phyloP scores from a whole-genome alignment of 2,329 filamentous ascomycete species.

The Calonectria hongkongensis region DNA sequence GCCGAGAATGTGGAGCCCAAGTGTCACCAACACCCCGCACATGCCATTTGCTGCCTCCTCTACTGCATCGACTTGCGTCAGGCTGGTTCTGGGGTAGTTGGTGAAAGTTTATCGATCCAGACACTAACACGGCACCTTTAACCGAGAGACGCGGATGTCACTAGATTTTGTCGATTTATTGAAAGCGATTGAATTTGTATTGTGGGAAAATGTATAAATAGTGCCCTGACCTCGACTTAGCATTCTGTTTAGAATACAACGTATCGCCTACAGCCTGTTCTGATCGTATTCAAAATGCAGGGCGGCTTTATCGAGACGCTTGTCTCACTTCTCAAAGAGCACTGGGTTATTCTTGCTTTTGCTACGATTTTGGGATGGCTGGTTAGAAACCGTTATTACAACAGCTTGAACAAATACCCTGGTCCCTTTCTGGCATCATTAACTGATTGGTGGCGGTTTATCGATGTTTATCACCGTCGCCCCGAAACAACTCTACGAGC shows the following conservation, averaged over 20 bases:
- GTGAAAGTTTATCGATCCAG: not conserved
- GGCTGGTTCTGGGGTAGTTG: constrained; percentile 14
- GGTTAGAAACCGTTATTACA: constrained; percentile 60
- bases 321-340: constrained; percentile 40
- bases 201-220: constrained; percentile 3
- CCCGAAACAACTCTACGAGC: constrained; percentile 80
- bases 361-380: constrained; percentile 40
- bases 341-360: constrained; percentile 47
- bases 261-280: not conserved
- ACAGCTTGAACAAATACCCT: constrained; percentile 82
- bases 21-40: not conserved
- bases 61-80: not conserved
- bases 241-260: not conserved
- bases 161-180: not conserved
- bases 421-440: constrained; percentile 81
- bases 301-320: constrained; percentile 49
- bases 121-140: constrained; percentile 9
- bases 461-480: constrained; percentile 78
- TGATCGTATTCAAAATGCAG: constrained; percentile 49
- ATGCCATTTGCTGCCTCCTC: constrained; percentile 23
- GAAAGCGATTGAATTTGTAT: not conserved
- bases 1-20: constrained; percentile 33
- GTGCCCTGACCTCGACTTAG: not conserved
- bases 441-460: constrained; percentile 82
- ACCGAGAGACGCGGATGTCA: not conserved